Percentiles rank a stretch among this genome's conserved stretches.
Conservation (phyloP, 2,329 filamentous ascomycete species). For the Cryphonectria carpinicola region DNA sequence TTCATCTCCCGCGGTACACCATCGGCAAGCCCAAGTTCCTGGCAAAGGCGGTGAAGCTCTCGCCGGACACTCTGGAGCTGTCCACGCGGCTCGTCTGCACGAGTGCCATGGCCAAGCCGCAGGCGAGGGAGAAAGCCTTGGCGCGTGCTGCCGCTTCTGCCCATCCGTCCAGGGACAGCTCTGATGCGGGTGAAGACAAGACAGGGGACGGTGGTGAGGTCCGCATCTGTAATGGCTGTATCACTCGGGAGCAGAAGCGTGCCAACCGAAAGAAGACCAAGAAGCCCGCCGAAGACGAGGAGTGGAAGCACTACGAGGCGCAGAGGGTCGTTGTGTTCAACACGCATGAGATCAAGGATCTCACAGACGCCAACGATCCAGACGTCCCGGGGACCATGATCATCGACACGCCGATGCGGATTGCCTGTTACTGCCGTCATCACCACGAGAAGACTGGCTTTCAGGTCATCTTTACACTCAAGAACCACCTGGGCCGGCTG, state of each 20-base stretch:
- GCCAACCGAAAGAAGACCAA: conserved; percentile 92
- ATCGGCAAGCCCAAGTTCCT: conserved; percentile 94
- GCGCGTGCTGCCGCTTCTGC: conserved; percentile 54
- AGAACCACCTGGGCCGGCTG: conserved; percentile 75
- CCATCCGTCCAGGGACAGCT: conserved; percentile 27
- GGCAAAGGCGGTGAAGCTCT: conserved; percentile 69
- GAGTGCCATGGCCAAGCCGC: conserved; percentile 81
- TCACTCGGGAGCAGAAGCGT: conserved; percentile 86
- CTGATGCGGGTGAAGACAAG: conserved; percentile 62
- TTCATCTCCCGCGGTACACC: conserved; percentile 86
- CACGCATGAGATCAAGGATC: conserved; percentile 83
- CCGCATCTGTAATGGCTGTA: conserved; percentile 88
- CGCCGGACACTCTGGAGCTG: conserved; percentile 77
- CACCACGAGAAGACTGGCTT: conserved; percentile 94
- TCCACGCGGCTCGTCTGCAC: conserved; percentile 86
- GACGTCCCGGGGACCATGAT: conserved; percentile 66
- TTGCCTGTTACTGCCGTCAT: conserved; percentile 95
- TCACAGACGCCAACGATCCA: conserved; percentile 62
- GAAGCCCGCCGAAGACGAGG: conserved; percentile 88
- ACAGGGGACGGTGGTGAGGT: conserved; percentile 92
- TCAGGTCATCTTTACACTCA: conserved; percentile 91
- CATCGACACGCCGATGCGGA: conserved; percentile 88
- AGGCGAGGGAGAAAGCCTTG: conserved; percentile 70
- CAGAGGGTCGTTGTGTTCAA: conserved; percentile 90
- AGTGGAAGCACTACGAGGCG: conserved; percentile 80